Conservation (phyloP, 1,284 basidiomycete species). For the Trichosporon inkin region DNA sequence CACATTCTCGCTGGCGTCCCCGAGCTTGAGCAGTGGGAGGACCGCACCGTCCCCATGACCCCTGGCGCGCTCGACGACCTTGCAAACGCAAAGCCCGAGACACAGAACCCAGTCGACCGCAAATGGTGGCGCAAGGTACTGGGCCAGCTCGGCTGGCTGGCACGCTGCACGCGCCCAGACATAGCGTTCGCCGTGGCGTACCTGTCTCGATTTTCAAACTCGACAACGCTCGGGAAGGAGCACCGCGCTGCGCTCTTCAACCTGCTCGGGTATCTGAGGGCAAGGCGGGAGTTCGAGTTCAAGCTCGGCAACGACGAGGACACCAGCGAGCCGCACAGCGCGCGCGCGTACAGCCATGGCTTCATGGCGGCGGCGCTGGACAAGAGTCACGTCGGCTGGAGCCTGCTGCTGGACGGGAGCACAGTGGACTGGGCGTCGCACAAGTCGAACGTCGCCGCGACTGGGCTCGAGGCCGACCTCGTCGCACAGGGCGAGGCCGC, state of each 20-base stretch:
- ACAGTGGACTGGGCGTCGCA: conserved; percentile 5
- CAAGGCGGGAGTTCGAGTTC: conserved; percentile 1
- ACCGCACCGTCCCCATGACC: background rate
- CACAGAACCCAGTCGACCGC: background rate
- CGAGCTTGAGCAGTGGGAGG: background rate
- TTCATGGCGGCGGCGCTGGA: background rate
- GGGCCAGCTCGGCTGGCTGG: background rate
- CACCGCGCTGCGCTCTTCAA: background rate
- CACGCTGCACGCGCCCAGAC: background rate
- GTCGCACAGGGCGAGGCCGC: conserved; percentile 6
- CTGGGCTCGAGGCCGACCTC: conserved; percentile 9
- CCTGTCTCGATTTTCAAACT: background rate
- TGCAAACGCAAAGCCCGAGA: background rate
- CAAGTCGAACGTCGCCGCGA: background rate
- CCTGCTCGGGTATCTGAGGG: background rate
- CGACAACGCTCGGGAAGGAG: background rate
- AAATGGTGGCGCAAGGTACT: conserved; percentile 5
- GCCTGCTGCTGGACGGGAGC: background rate
- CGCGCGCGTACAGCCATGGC: conserved; percentile 2
- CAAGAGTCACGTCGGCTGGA: background rate
- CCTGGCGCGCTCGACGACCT: background rate
- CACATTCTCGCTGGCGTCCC: background rate
- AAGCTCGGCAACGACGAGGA: conserved; percentile 8
- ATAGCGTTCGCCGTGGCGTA: conserved; percentile 1
- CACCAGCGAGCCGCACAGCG: conserved; percentile 2